Evolutionary conservation across 2,329 filamentous ascomycete genomes (phyloP), one percentile per base, ranked within the genome.

Genomic region (Microdochium bolleyi): DNA sequence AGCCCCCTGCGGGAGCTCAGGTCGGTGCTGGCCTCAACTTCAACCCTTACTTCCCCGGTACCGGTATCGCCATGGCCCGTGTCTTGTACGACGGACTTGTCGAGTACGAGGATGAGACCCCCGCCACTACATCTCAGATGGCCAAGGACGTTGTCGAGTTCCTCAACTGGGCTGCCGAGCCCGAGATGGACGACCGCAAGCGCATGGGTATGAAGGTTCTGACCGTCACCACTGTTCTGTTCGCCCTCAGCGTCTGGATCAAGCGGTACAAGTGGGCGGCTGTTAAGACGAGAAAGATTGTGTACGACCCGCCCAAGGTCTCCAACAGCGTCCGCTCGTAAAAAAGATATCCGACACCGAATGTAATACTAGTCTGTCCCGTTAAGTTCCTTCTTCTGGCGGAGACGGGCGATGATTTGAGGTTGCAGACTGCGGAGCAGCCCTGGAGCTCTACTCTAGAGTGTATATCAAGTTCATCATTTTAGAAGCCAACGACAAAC

Each of bases 241-340:
- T 90, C 69, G 90, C 89, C 53, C 67, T 97, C 66, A 95, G 88
- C 72, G 84, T 99, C 64, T 99, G 92, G 91, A 87, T 97, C 61
- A 99, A 99, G 88, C 86, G 92, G 78, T 99, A 99, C 86, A 99
- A 97, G 85, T 99, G 94, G 94, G 82, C 91, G 56, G 85, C 88
- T 66, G 77, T 99, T 73, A 99, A 99, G 87, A 88, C 91, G 64
- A 87, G 94, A 69, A 96, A 97, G 86, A 77, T 97, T 64, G 79
- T 84, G 63, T 96, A 95, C 77, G 88, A 85, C 70, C 89, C 90
- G 58, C 90, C 90, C 52, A 76, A 78, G 67, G 73, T 72, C 57
- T 68, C 67, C 64, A 73, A 74, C 65, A 64, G 64, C 51, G 64
- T 72, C 61, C 78, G 79, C 67, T 69, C 68, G 63, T 81, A 74